Evolutionary conservation across 495 filamentous ascomycete species (phyloP).

Genomic region (Sphaerosporella brunnea): DNA sequence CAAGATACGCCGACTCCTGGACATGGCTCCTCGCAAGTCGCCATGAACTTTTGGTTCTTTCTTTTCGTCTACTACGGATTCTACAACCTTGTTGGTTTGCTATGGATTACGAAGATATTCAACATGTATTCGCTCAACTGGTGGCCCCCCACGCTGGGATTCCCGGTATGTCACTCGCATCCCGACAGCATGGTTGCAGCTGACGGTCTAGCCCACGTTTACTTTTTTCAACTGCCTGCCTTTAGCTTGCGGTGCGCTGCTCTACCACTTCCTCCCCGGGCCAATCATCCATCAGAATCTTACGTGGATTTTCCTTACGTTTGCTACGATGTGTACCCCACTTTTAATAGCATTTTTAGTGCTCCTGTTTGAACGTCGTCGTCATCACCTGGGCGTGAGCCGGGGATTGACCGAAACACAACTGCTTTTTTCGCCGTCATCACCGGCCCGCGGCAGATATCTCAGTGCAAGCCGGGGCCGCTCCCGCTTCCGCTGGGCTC

Average conservation of each 20-base stretch:
- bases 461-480: constrained; percentile 7
- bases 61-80: constrained; percentile 47
- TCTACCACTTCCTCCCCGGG: constrained; percentile 36
- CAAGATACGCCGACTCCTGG: constrained; percentile 29
- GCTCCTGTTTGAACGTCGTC: constrained; percentile 34
- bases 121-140: constrained; percentile 43
- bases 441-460: not conserved
- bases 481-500: not conserved
- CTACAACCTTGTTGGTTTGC: constrained; percentile 43
- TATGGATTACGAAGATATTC: constrained; percentile 52
- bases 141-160: constrained; percentile 40
- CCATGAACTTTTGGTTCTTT: constrained; percentile 52
- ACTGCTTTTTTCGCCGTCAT: constrained; percentile 42
- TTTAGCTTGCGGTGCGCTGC: constrained; percentile 36
- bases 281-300: constrained; percentile 39
- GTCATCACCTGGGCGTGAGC: constrained; percentile 38
- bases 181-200: not conserved
- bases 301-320: constrained; percentile 46
- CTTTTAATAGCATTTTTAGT: constrained; percentile 42
- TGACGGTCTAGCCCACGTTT: constrained; percentile 29
- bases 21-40: constrained; percentile 41
- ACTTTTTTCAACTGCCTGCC: constrained; percentile 38
- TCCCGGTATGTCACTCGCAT: constrained; percentile 27
- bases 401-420: constrained; percentile 43
- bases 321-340: constrained; percentile 45